These are phyloP conservation scores for Heterococcus sp. DNA, from an alignment of 108 stramenopile genomes.

Conservation along the genomic window DNA sequence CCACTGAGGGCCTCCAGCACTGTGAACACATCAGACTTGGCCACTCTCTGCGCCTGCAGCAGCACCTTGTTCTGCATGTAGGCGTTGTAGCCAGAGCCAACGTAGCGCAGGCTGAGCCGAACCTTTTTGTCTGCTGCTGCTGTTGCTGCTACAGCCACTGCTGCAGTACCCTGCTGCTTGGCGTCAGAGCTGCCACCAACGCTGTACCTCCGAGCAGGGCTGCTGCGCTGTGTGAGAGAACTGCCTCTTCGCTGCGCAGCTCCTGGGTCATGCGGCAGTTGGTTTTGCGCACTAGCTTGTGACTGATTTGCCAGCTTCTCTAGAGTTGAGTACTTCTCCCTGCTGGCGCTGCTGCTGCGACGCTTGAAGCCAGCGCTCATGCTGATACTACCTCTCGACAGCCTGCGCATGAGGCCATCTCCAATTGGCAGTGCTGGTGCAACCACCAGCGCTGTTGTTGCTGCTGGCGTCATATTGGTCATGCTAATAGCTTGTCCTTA, in stretches of 20 bases:
- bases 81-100: not conserved
- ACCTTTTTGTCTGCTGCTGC: not conserved
- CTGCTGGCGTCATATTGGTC: too few relatives aligned
- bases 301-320: not conserved
- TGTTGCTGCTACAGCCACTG: not conserved
- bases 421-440: too few relatives aligned
- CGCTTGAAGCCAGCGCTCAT: too few relatives aligned
- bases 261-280: not conserved
- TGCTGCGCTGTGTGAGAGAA: not conserved
- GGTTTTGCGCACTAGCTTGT: not conserved
- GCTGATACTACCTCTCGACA: too few relatives aligned
- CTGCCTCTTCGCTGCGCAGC: not conserved
- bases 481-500: too few relatives aligned
- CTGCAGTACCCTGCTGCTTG: not conserved
- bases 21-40: not conserved
- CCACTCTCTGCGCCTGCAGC: not conserved
- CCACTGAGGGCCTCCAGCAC: constrained; percentile 9
- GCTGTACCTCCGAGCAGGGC: not conserved
- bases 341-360: too few relatives aligned
- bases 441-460: too few relatives aligned
- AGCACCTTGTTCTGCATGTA: not conserved
- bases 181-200: too few relatives aligned
- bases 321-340: too few relatives aligned
- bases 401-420: too few relatives aligned
- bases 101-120: not conserved